A percentile compares a stretch with the other conserved stretches of the same genome.
phyloP scores from a whole-genome alignment of 2,329 filamentous ascomycete species.

The Calycina marina region DNA sequence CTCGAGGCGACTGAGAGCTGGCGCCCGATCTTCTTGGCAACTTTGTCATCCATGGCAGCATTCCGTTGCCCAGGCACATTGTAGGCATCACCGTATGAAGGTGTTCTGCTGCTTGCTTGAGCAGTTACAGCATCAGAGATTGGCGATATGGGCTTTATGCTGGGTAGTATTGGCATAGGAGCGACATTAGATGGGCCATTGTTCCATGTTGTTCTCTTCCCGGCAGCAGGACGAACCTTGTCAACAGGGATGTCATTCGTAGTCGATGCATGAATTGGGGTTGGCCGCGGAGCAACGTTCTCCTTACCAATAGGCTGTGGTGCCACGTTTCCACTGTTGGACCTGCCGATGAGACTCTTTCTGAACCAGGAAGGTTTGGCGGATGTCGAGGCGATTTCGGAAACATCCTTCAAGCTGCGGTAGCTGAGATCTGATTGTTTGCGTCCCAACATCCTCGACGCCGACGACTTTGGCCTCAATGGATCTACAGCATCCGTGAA shows the following conservation, averaged over 20 bases:
- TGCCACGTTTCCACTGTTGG: conserved; percentile 52
- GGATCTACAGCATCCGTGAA: conserved; percentile 88
- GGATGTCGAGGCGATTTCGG: conserved; percentile 38
- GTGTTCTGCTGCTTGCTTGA: conserved; percentile 57
- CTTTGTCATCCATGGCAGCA: conserved; percentile 43
- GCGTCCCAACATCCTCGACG: conserved; percentile 69
- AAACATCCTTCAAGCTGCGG: conserved; percentile 49
- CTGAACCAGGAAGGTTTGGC: conserved; percentile 95
- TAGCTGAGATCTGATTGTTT: conserved; percentile 76
- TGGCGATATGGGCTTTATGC: conserved; percentile 89
- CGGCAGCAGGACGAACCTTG: conserved; percentile 35
- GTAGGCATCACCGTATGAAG: conserved; percentile 36
- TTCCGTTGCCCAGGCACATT: conserved; percentile 25
- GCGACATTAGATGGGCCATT: conserved; percentile 68
- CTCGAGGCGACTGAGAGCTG: conserved; percentile 86
- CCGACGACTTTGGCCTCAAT: conserved; percentile 77
- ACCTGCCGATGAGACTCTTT: conserved; percentile 76
- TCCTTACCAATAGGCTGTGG: conserved; percentile 33
- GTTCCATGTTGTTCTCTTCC: conserved; percentile 87
- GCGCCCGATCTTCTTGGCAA: conserved; percentile 80
- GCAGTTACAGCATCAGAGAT: conserved; percentile 86
- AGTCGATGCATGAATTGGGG: conserved; percentile 29
- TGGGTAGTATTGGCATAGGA: conserved; percentile 91
- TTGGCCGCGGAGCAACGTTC: conserved; percentile 28
- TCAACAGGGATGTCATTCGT: conserved; percentile 26